Evolutionary conservation across 1,284 basidiomycete species (phyloP).

Genomic region (Xanthoconium separans): DNA sequence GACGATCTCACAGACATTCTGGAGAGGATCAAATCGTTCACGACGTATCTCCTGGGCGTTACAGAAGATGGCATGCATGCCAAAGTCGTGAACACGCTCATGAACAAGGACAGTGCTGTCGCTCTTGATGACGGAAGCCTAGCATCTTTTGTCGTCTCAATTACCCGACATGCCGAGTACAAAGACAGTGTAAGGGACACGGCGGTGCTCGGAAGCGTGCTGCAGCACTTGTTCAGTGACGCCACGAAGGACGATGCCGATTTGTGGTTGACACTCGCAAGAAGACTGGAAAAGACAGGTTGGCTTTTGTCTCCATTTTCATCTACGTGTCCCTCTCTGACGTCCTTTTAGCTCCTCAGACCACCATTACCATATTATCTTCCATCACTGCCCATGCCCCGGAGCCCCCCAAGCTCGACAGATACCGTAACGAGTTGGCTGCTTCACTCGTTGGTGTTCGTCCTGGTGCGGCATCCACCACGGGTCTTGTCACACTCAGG

Average conservation of each 20-base stretch:
- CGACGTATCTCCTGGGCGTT: slow-evolving; percentile 63
- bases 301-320: not conserved
- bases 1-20: slow-evolving; percentile 39
- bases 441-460: slow-evolving; percentile 74
- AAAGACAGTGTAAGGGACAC: slow-evolving; percentile 53
- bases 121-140: slow-evolving; percentile 31
- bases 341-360: slow-evolving; percentile 55
- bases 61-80: slow-evolving; percentile 38
- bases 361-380: slow-evolving; percentile 63
- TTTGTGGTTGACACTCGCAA: slow-evolving; percentile 69
- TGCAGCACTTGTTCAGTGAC: slow-evolving; percentile 62
- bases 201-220: slow-evolving; percentile 56
- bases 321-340: not conserved
- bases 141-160: slow-evolving; percentile 42
- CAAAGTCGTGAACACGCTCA: slow-evolving; percentile 19
- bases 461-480: slow-evolving; percentile 58
- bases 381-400: slow-evolving; percentile 62
- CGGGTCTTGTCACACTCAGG: slow-evolving; percentile 70
- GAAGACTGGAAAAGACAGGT: slow-evolving; percentile 64
- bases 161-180: slow-evolving; percentile 37
- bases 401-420: slow-evolving; percentile 73
- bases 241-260: slow-evolving; percentile 68
- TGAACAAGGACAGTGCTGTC: slow-evolving; percentile 28
- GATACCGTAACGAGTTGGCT: slow-evolving; percentile 89
- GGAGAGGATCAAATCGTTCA: slow-evolving; percentile 55